Evolutionary conservation across 1,284 basidiomycete genomes (phyloP).

Genomic region (Apiotrichum porosum): DNA sequence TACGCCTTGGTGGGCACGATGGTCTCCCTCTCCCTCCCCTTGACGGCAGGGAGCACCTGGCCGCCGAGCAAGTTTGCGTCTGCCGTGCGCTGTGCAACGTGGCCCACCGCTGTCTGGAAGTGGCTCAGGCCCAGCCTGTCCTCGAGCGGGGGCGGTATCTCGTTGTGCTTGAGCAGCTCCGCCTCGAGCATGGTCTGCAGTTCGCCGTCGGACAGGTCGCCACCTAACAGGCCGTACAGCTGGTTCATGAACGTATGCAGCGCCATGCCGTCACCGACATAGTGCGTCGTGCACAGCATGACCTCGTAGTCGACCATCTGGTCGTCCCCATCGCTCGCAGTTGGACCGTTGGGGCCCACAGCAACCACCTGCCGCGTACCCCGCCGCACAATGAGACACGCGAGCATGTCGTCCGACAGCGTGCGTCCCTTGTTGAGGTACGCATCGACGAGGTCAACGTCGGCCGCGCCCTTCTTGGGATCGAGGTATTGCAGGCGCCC

Average conservation of each 20-base stretch:
- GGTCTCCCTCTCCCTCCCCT: slow-evolving; percentile 16
- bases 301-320: slow-evolving; percentile 43
- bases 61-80: slow-evolving; percentile 16
- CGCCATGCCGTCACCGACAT: slow-evolving; percentile 72
- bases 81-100: slow-evolving; percentile 33
- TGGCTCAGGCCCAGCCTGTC: slow-evolving; percentile 12
- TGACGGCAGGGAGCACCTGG: slow-evolving; percentile 21
- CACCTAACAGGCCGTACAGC: slow-evolving; percentile 58
- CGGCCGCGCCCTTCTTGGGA: neutral
- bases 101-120: neutral
- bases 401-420: slow-evolving; percentile 60
- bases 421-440: slow-evolving; percentile 40
- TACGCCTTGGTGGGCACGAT: slow-evolving; percentile 29
- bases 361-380: slow-evolving; percentile 20
- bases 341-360: neutral
- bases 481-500: slow-evolving; percentile 12
- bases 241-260: slow-evolving; percentile 69
- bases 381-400: slow-evolving; percentile 57
- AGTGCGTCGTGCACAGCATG: slow-evolving; percentile 65
- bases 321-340: no score
- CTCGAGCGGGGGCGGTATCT: slow-evolving; percentile 20
- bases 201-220: slow-evolving; percentile 17
- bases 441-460: slow-evolving; percentile 4
- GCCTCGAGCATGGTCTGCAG: slow-evolving; percentile 5
- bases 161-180: neutral